These are phyloP conservation scores for Pyrenula massariospora DNA, from an alignment of 495 filamentous ascomycete genomes.

Conservation along the genomic window DNA sequence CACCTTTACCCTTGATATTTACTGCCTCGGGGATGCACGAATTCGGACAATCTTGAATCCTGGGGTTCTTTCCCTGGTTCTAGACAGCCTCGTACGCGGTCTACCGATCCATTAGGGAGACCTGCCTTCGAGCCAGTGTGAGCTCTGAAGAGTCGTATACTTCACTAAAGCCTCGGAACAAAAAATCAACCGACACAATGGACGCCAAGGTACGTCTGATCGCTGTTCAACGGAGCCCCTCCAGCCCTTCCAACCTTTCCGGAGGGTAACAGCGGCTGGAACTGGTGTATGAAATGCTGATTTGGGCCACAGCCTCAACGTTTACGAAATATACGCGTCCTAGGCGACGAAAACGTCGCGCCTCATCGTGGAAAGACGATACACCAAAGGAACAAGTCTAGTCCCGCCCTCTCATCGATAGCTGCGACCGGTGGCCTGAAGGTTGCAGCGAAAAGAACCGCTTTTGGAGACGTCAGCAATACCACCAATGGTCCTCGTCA, in stretches of 20 bases:
- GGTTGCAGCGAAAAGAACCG: slow-evolving; percentile 58
- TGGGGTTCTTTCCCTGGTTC: background rate
- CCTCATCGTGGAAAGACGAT: slow-evolving; percentile 43
- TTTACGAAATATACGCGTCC: slow-evolving; percentile 44
- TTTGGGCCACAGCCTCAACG: slow-evolving; percentile 63
- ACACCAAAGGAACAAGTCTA: slow-evolving; percentile 76
- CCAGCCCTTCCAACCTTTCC: no score
- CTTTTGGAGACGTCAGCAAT: slow-evolving; percentile 74
- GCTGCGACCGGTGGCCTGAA: slow-evolving; percentile 47
- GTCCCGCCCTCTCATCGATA: slow-evolving; percentile 50
- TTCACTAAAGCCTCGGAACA: no score
- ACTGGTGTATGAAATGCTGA: no score
- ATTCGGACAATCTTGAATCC: background rate
- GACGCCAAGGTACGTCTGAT: background rate
- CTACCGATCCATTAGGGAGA: background rate
- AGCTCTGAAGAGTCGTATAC: background rate
- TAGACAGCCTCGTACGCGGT: background rate
- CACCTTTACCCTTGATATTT: background rate
- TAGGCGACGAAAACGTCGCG: slow-evolving; percentile 66
- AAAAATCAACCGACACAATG: background rate
- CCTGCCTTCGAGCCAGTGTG: background rate
- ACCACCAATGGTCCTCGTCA: slow-evolving; percentile 38
- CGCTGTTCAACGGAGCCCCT: no score
- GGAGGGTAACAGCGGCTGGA: no score
- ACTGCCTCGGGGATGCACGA: background rate